phyloP scores from a whole-genome alignment of 2,329 filamentous ascomycete genomes.

The Gliomastix tumulicola region DNA sequence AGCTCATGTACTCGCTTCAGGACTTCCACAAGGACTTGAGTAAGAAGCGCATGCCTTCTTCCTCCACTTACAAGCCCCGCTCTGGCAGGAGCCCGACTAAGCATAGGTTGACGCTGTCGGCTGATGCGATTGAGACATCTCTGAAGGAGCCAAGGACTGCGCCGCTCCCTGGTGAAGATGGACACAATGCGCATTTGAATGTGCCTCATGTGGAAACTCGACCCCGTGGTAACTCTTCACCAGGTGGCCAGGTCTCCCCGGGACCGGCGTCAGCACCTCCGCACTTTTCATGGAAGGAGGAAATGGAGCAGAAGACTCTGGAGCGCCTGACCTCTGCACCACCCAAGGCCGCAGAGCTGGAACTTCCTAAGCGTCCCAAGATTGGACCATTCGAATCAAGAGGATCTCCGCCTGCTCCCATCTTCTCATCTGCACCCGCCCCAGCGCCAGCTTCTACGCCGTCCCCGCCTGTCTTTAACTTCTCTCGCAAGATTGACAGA shows the following conservation, averaged over 20 bases:
- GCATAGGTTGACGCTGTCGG: conserved; percentile 54
- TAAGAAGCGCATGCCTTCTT: conserved; percentile 38
- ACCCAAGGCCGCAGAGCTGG: conserved; percentile 9
- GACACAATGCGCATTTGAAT: conserved; percentile 14
- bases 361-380: conserved; percentile 26
- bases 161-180: conserved; percentile 44
- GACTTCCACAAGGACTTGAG: conserved; percentile 65
- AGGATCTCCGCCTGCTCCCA: too few relatives aligned
- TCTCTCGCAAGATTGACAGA: background rate
- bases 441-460: too few relatives aligned
- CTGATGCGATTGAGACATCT: conserved; percentile 45
- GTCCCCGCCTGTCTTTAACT: background rate
- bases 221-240: conserved; percentile 45
- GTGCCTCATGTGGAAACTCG: conserved; percentile 15
- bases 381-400: too few relatives aligned
- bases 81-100: conserved; percentile 50
- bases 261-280: conserved; percentile 63
- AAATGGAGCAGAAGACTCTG: conserved; percentile 20
- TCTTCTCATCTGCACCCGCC: too few relatives aligned
- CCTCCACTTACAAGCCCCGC: conserved; percentile 40
- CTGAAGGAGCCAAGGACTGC: conserved; percentile 54
- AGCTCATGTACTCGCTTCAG: conserved; percentile 81
- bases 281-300: conserved; percentile 50
- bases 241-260: conserved; percentile 45
- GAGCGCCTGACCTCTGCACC: conserved; percentile 2